Percentiles rank a stretch among this genome's conserved stretches.
Conservation (phyloP, 2,329 filamentous ascomycete species). For the Diaporthe sp. region DNA sequence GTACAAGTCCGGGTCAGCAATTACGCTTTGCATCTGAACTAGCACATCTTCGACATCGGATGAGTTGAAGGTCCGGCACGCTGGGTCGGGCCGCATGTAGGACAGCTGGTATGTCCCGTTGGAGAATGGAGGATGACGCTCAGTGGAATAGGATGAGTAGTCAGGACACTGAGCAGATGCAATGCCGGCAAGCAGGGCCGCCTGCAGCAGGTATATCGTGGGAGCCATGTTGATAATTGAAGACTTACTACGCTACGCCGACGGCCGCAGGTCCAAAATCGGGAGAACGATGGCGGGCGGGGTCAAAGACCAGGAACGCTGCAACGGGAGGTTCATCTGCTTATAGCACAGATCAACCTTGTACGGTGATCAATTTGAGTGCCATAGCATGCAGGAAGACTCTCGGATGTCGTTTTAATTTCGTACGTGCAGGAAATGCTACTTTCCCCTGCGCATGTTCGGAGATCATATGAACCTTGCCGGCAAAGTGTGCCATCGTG, state of each 20-base stretch:
- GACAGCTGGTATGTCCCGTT: conserved; percentile 82
- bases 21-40: conserved; percentile 73
- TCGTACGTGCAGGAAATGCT: background rate
- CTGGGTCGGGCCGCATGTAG: conserved; percentile 81
- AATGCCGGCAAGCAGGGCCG: conserved; percentile 27
- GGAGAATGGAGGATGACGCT: conserved; percentile 78
- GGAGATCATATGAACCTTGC: background rate
- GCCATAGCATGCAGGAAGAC: background rate
- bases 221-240: background rate
- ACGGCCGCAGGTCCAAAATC: background rate
- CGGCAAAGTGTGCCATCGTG: background rate
- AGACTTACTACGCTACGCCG: background rate
- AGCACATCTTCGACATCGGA: conserved; percentile 83
- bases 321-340: background rate
- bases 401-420: background rate
- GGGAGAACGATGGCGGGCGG: no score
- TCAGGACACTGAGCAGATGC: conserved; percentile 67
- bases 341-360: background rate
- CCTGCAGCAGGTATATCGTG: background rate
- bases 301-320: background rate
- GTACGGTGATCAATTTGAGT: background rate
- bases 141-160: conserved; percentile 72
- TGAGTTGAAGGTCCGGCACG: conserved; percentile 86
- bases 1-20: conserved; percentile 82
- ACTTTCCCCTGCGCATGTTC: conserved; percentile 7